Percentiles rank a stretch among this genome's conserved stretches.
phyloP scores from a whole-genome alignment of 345 rosid genomes.

The Citrus australasica region DNA sequence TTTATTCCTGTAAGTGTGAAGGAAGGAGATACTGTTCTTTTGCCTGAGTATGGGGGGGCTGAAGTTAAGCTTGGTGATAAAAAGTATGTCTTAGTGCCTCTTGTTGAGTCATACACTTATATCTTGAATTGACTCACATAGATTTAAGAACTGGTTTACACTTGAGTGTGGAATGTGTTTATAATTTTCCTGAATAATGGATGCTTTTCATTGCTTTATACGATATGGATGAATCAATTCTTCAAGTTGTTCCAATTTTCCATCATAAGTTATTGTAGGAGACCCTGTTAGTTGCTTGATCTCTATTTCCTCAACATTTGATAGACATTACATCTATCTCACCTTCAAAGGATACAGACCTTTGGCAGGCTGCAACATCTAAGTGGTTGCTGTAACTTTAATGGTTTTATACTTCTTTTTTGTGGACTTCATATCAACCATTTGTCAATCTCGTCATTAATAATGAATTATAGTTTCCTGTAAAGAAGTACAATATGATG shows the following conservation, averaged over 20 bases:
- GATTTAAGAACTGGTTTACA: background rate
- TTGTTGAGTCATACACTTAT: background rate
- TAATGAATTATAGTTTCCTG: background rate
- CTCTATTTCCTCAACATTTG: background rate
- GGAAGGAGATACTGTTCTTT: slow-evolving; percentile 83
- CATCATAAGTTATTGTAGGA: background rate
- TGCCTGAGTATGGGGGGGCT: slow-evolving; percentile 71
- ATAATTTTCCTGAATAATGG: background rate
- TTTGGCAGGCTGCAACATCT: background rate
- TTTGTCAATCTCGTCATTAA: background rate
- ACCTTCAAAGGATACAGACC: background rate
- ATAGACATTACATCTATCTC: background rate
- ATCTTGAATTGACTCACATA: background rate
- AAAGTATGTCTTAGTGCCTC: slow-evolving; percentile 45
- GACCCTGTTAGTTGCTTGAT: background rate
- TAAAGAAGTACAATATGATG: background rate
- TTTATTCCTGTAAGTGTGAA: slow-evolving; percentile 55
- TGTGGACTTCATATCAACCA: background rate
- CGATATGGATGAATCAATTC: background rate
- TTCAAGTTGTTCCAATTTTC: background rate
- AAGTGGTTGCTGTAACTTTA: background rate
- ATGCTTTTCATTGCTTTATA: background rate
- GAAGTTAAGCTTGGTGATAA: slow-evolving; percentile 79
- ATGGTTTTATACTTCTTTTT: background rate
- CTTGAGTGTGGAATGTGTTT: background rate